Percentiles rank a stretch among this genome's conserved stretches.
These are phyloP conservation scores for Aspergillus kassunensis DNA, from an alignment of 495 filamentous ascomycete species.

Conservation along the genomic window DNA sequence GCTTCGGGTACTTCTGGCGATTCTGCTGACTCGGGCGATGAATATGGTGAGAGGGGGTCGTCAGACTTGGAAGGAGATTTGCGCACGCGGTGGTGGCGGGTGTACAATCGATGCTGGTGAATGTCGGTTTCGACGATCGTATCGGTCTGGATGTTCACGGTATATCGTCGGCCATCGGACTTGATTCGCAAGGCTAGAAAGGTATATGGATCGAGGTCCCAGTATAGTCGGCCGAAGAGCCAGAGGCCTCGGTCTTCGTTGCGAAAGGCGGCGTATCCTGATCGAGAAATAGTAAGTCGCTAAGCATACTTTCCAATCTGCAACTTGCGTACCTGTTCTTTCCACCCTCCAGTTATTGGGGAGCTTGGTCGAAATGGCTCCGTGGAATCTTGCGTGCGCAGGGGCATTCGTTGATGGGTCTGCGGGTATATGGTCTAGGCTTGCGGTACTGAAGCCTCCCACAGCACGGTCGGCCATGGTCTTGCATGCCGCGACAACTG, in stretches of 20 bases:
- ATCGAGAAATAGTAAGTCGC: too few species aligned
- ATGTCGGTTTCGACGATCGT: conserved; percentile 87
- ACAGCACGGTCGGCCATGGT: conserved; percentile 82
- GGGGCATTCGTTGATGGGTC: conserved; percentile 40
- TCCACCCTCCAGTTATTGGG: conserved; percentile 48
- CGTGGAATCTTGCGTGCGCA: conserved; percentile 74
- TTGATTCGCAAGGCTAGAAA: conserved; percentile 89
- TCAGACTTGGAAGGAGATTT: conserved; percentile 1
- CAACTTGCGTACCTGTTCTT: conserved; percentile 52
- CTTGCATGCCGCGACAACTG: conserved; percentile 64
- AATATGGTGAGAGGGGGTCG: conserved; percentile 18
- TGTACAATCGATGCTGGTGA: conserved; percentile 90
- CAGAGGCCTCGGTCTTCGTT: conserved; percentile 53
- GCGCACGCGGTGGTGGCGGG: conserved; percentile 51
- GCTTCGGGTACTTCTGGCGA: conserved; percentile 20
- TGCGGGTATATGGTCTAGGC: conserved; percentile 62
- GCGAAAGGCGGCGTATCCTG: conserved; percentile 87
- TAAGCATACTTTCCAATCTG: too few species aligned
- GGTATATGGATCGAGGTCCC: conserved; percentile 83
- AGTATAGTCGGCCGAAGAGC: conserved; percentile 77
- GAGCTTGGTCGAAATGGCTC: conserved; percentile 80
- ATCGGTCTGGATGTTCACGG: conserved; percentile 94
- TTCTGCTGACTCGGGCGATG: conserved; percentile 17
- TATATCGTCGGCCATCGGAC: conserved; percentile 87
- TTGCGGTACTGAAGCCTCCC: conserved; percentile 74